Base-by-base conservation (phyloP, 2,329 filamentous ascomycete genomes). In the Penicillium sp. region DNA sequence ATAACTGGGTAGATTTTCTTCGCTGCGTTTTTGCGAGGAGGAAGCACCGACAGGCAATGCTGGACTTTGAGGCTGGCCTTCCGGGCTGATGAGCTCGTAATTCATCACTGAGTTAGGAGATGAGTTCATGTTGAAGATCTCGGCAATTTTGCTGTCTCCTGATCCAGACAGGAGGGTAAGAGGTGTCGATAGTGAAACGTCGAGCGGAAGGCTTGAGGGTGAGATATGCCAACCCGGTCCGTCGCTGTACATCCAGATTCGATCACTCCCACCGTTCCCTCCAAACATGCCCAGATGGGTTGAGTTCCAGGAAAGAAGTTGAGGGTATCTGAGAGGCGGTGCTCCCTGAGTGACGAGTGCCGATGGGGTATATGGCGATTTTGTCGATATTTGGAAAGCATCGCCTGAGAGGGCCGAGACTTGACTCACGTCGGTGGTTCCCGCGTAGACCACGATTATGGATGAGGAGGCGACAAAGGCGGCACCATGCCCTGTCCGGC, bases 401-500 rank as follows among this genome's bases (percentile, higher is more conserved):
- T 88, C 79, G 1, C 87, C 90, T 1, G 79, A 72, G 5, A 72
- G 68, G 7, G 18, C 35, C n/a, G 71, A 67, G 32, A 71, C 72
- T 26, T 80, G 81, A 56, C 83, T 79, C 58, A 80, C 81, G 57
- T 83, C 80, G 58, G 84, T 81, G 12, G 78, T 82, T 39, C 91
- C 91, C 29, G 84, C 87, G 64, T 90, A 96, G 26, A 95, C 77
- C 25, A 96, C 70, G 46, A 97, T 86, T 4, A 81, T 78, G 47
- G 88, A 78, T 12, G 82, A 79, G 24, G 78, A 77, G 52, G 82
- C 78, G 46, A 97, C 74, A 64, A 90, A 96, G 13, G 81, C 78
- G 9, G 86, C 85, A 55, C 81, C 84, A 66, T 97, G 91, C 57
- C 84, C 80, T 49, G 82, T 74, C 49, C 89, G 82, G 60, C 88